A percentile compares a stretch with the other conserved stretches of the same genome.
Evolutionary conservation across 2,329 filamentous ascomycete genomes (phyloP).

Genomic region (Ambrosiella beaveri): DNA sequence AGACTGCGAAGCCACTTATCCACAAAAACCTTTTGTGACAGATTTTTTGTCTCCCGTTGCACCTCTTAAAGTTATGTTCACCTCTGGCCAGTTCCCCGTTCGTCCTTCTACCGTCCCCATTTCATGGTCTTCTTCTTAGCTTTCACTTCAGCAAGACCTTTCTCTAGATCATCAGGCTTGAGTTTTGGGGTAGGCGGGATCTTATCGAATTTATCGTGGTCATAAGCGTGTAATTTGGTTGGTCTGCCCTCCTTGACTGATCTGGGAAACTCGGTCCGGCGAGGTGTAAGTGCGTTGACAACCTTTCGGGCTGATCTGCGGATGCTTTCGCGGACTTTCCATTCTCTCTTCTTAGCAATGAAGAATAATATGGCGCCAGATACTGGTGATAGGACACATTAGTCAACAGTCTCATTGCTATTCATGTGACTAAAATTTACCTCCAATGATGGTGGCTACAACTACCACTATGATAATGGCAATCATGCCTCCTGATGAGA

Average conservation of each 20-base stretch:
- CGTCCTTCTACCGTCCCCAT: conserved; percentile 15
- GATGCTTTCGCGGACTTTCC: conserved; percentile 58
- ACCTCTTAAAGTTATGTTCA: background rate
- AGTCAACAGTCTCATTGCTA: conserved; percentile 12
- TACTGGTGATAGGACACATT: conserved; percentile 25
- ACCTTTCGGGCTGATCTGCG: conserved; percentile 49
- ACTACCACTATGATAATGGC: conserved; percentile 60
- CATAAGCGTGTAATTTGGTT: conserved; percentile 12
- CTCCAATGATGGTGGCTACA: conserved; percentile 47
- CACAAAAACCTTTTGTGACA: no score
- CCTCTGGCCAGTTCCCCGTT: background rate
- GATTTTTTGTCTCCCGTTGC: background rate
- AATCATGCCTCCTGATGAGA: conserved; percentile 53
- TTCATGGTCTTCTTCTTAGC: conserved; percentile 16
- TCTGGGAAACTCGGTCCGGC: conserved; percentile 41
- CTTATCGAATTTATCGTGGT: conserved; percentile 34
- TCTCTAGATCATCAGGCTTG: conserved; percentile 34
- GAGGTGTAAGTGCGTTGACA: conserved; percentile 43
- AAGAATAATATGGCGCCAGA: conserved; percentile 53
- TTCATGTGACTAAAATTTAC: conserved; percentile 26
- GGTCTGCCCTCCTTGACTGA: conserved; percentile 31
- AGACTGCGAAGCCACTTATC: no score
- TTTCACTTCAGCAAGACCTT: conserved; percentile 29
- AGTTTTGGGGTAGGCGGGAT: conserved; percentile 42
- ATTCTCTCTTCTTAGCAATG: conserved; percentile 69